phyloP scores from a whole-genome alignment of 495 filamentous ascomycete species.

The Haplographium delicatum region DNA sequence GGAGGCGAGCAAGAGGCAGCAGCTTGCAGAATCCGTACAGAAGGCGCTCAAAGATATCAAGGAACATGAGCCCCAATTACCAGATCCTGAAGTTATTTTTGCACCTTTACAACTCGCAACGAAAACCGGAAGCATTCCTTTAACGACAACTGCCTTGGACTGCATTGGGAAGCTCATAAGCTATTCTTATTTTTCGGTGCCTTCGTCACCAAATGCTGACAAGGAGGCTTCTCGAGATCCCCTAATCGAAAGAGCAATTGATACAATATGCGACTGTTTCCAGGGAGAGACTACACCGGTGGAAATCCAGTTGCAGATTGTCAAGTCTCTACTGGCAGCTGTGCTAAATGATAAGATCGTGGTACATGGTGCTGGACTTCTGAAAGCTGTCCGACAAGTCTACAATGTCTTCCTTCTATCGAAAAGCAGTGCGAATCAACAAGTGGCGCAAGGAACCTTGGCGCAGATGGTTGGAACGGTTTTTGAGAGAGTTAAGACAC shows the following conservation, averaged over 20 bases:
- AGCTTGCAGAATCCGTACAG: conserved; percentile 72
- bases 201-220: conserved; percentile 47
- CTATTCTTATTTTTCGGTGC: conserved; percentile 92
- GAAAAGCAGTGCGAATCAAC: conserved; percentile 85
- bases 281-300: conserved; percentile 87
- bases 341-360: conserved; percentile 98
- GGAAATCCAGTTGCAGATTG: conserved; percentile 94
- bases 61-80: conserved; percentile 58
- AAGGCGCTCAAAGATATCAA: conserved; percentile 80
- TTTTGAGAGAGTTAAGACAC: conserved; percentile 87
- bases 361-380: conserved; percentile 90
- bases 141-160: conserved; percentile 87
- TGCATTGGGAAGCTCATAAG: conserved; percentile 98
- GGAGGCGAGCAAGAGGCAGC: conserved; percentile 76
- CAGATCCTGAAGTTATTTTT: conserved; percentile 88
- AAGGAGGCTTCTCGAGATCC: conserved; percentile 48
- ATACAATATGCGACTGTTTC: conserved; percentile 99
- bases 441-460: conserved; percentile 91
- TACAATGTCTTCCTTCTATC: conserved; percentile 98
- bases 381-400: conserved; percentile 97
- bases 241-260: conserved; percentile 94
- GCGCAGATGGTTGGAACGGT: conserved; percentile 99
- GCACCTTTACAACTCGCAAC: conserved; percentile 85
- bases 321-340: conserved; percentile 91
- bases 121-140: conserved; percentile 71